Evolutionary conservation across 805 yeast species (phyloP).

Genomic region (Brettanomyces naardenensis): DNA sequence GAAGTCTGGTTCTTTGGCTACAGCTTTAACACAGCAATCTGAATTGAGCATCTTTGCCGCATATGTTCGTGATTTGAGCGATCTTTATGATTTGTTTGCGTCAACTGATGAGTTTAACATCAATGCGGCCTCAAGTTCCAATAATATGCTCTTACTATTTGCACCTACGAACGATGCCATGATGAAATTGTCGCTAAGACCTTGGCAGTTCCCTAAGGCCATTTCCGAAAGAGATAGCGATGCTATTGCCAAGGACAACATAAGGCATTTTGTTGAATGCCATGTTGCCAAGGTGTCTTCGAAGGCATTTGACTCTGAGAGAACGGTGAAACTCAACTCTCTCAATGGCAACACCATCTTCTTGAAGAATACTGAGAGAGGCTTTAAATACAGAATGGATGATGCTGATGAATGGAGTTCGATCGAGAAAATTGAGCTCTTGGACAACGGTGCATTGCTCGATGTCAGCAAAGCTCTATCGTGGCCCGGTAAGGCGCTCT

Average conservation of each 20-base stretch:
- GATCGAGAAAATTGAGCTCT: conserved; percentile 28
- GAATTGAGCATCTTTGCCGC: conserved; percentile 58
- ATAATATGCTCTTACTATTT: conserved; percentile 40
- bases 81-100: conserved; percentile 40
- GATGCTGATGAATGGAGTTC: conserved; percentile 29
- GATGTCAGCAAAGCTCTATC: conserved; percentile 29
- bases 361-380: conserved; percentile 29
- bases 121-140: conserved; percentile 11
- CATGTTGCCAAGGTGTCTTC: conserved; percentile 42
- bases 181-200: conserved; percentile 42
- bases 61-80: conserved; percentile 58
- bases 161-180: conserved; percentile 69
- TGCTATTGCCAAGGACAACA: conserved; percentile 39
- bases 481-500: conserved; percentile 25
- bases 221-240: conserved; percentile 37
- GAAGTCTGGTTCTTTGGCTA: conserved; percentile 23
- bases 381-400: conserved; percentile 24
- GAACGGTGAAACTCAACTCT: conserved; percentile 23
- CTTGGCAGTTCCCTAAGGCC: conserved; percentile 72
- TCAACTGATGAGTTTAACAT: conserved; percentile 22
- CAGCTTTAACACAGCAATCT: conserved; percentile 30
- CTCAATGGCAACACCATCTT: conserved; percentile 28
- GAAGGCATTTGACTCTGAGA: conserved; percentile 13
- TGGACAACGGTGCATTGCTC: conserved; percentile 39
- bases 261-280: conserved; percentile 49